Percentiles rank a stretch among this genome's conserved stretches.
phyloP scores from a whole-genome alignment of 2,329 filamentous ascomycete genomes.

The Thermomyces lanuginosus region DNA sequence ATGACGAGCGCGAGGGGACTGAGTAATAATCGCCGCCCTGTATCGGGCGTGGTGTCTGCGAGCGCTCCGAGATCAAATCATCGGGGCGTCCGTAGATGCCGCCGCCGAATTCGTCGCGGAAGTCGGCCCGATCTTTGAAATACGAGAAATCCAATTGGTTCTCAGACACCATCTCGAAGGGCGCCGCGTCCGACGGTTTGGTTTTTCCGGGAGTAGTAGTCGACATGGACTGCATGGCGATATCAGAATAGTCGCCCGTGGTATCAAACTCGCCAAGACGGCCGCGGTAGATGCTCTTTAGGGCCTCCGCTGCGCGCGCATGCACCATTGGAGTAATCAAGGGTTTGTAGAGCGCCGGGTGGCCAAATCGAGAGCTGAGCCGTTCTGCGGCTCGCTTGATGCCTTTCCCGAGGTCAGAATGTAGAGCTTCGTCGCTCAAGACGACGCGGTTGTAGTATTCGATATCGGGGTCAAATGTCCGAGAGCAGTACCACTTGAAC shows the following conservation, averaged over 20 bases:
- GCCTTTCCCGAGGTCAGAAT: constrained; percentile 15
- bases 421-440: constrained; percentile 34
- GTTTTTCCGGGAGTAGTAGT: constrained; percentile 40
- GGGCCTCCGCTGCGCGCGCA: constrained; percentile 69
- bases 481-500: constrained; percentile 76
- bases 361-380: constrained; percentile 65
- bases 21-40: constrained; percentile 23
- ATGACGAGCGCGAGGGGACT: constrained; percentile 24
- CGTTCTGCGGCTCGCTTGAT: constrained; percentile 38
- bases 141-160: constrained; percentile 75
- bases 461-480: constrained; percentile 59
- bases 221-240: constrained; percentile 64
- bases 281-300: constrained; percentile 74
- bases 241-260: constrained; percentile 48
- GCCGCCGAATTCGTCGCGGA: constrained; percentile 72
- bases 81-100: constrained; percentile 36
- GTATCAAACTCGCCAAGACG: constrained; percentile 43
- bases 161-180: constrained; percentile 84
- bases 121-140: constrained; percentile 80
- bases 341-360: constrained; percentile 77
- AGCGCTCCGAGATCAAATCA: constrained; percentile 30
- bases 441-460: constrained; percentile 61
- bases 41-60: constrained; percentile 25
- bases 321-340: constrained; percentile 93
- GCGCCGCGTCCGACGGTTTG: constrained; percentile 39